Base-by-base conservation (phyloP, 2,329 filamentous ascomycete species). In the Claviceps sp. region DNA sequence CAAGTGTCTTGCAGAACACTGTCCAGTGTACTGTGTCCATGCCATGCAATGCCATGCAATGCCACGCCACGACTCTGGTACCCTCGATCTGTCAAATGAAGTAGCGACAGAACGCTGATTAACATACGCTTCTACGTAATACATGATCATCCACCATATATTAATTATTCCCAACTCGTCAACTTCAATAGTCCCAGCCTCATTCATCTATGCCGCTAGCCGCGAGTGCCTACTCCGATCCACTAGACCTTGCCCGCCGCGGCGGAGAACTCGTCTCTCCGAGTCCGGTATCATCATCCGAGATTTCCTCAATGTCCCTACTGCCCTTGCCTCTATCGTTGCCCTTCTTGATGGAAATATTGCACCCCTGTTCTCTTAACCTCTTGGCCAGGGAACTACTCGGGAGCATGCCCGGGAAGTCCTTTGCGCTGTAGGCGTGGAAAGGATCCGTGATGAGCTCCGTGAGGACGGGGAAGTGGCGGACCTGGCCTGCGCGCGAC, bases 321-420 rank as follows among this genome's bases (percentile, higher is more conserved):
- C 50, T 39, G 38, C 53, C 53, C 38, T 55, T 56, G 1, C 69
- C 70, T 65, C 79, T 82, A 53, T 88, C 84, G 57, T 87, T 89
- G 14, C 87, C 87, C 64, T 91, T 93, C 70, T 91, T 91, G 55
- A 91, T 86, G 38, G 86, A 86, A 55, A 93, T 89, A 48, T 88
- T 81, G 60, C 87, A 87, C 4, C 87, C 87, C 67, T 91, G 87
- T 60, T 85, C 75, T 64, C 88, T 87, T 52, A 93, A 70, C 36
- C 78, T 74, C 64, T 86, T 86, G 1, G 87, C 87, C 39, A 93
- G 68, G 17, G 77, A 72, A 26, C 85, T 89, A 64, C 85, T 89
- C 1, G 85, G 82, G 52, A 82, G 75, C 86, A 93, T 93, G 5
- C 87, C 87, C 0, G 86, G 85, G 54, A 93, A 93, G 62, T 91